Conservation (phyloP, 2,329 filamentous ascomycete species). For the Neoscytalidium dimidiatum region DNA sequence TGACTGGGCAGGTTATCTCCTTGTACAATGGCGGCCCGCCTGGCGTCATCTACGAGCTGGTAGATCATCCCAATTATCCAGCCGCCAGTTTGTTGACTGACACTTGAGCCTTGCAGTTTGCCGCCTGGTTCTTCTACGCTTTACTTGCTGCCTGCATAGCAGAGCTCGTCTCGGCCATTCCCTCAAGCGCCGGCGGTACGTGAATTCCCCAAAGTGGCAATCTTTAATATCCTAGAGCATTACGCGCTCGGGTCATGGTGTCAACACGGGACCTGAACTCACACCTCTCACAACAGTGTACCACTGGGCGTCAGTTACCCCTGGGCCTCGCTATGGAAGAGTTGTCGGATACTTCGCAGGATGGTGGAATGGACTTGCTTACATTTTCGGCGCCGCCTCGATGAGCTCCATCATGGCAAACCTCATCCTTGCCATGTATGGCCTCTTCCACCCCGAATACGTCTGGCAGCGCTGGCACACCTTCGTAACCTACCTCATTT, state of each 20-base stretch:
- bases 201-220: background rate
- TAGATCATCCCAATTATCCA: background rate
- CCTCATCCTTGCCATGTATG: conserved; percentile 51
- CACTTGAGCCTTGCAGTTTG: conserved; percentile 35
- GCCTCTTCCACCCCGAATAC: conserved; percentile 50
- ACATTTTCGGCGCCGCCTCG: conserved; percentile 49
- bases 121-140: conserved; percentile 53
- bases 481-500: conserved; percentile 51
- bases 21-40: conserved; percentile 50
- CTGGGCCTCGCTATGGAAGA: conserved; percentile 49
- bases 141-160: conserved; percentile 54
- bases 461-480: conserved; percentile 52
- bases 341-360: conserved; percentile 53
- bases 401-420: conserved; percentile 48
- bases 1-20: conserved; percentile 34
- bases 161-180: conserved; percentile 50
- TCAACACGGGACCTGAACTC: background rate
- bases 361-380: conserved; percentile 56
- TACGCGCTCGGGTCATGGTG: background rate
- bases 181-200: conserved; percentile 38
- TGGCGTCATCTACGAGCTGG: conserved; percentile 49
- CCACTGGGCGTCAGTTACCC: conserved; percentile 55
- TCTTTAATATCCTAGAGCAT: background rate
- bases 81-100: background rate
- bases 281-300: conserved; percentile 40